phyloP scores from a whole-genome alignment of 1,139 yeast genomes.

The Saccharomyces hybrid region DNA sequence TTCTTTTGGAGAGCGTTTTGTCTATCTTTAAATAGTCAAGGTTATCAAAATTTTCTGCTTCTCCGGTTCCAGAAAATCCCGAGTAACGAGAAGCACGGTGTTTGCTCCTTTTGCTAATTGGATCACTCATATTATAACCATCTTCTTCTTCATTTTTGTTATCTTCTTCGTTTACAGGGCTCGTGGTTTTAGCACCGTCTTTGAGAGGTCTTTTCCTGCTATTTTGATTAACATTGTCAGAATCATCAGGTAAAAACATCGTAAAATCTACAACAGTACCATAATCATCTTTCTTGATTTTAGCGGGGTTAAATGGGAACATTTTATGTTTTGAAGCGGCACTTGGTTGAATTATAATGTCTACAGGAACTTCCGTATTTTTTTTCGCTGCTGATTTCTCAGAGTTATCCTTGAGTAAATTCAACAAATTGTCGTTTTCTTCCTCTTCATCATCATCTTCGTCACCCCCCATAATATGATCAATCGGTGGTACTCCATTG shows the following conservation, averaged over 20 bases:
- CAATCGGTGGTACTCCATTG: conserved; percentile 5
- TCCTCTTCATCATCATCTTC: conserved; percentile 34
- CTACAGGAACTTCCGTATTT: conserved; percentile 36
- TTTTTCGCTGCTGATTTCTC: conserved; percentile 12
- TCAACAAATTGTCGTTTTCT: conserved; percentile 25
- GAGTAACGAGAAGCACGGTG: conserved; percentile 9
- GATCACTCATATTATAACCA: conserved; percentile 21
- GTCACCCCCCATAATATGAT: conserved; percentile 12
- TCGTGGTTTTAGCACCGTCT: conserved; percentile 29
- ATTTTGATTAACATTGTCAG: conserved; percentile 16
- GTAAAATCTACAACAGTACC: conserved; percentile 70
- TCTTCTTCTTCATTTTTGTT: conserved; percentile 24
- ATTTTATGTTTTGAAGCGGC: conserved; percentile 59
- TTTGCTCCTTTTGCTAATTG: conserved; percentile 15
- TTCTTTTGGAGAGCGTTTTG: conserved; percentile 42
- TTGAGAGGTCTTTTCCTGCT: conserved; percentile 22
- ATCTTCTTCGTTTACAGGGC: conserved; percentile 6
- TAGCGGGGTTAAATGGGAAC: conserved; percentile 64
- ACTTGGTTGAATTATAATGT: conserved; percentile 53
- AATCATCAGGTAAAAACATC: conserved; percentile 40
- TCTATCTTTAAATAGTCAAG: conserved; percentile 48
- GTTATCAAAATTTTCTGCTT: conserved; percentile 33
- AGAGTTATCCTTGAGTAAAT: conserved; percentile 13
- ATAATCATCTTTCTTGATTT: conserved; percentile 70
- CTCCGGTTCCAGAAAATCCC: conserved; percentile 16